Base-by-base conservation (phyloP, 2,329 filamentous ascomycete species). In the Beauveria australis region DNA sequence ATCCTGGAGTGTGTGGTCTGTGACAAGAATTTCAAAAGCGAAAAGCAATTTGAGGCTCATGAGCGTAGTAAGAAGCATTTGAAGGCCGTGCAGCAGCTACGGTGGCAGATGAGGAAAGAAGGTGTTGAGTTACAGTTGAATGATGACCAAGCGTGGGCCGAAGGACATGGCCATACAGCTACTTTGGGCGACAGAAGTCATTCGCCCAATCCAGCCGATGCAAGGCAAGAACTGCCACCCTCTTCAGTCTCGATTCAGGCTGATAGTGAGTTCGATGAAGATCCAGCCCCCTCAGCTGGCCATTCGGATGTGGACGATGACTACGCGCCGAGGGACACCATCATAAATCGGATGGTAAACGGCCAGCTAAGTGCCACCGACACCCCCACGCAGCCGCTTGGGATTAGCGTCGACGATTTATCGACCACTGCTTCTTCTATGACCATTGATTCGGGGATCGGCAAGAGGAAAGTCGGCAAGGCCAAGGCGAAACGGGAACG, bases 51-150 rank as follows among this genome's bases (percentile, higher is more conserved):
- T 63, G 87, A 95, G 68, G 88, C 89, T 3, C 94, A 99, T 68
- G 92, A 97, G 75, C 91, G 89, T 76, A 97, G 93, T 79, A 99
- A 96, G 73, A 99, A 97, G 74, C 94, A 99, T 69, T 75, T 87
- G 63, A 97, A 96, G 71, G 88, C 91, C 2, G 81, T 97, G 7
- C 87, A 92, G 66, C 84, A 92, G 63, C 75, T 99, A 44, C 86
- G 85, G 67, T 82, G 84, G 68, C 87, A 94, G 71, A 96, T 99
- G 92, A 84, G 81, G 66, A 86, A 87, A 66, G 89, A 99, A 68
- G 88, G 92, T 67, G 78, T 79, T 52, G 79, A 85, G 53, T 72
- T 91, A 9, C 74, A 82, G 47, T 69, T 87, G 28, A 51, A 46
- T 19, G 51, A 55, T 18, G 53, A 14, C 48, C 26, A 8, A 10